Evolutionary conservation across 768 basidiomycete species (phyloP), one percentile per base, ranked within the genome.

Genomic region (Hygrocybe punicea): DNA sequence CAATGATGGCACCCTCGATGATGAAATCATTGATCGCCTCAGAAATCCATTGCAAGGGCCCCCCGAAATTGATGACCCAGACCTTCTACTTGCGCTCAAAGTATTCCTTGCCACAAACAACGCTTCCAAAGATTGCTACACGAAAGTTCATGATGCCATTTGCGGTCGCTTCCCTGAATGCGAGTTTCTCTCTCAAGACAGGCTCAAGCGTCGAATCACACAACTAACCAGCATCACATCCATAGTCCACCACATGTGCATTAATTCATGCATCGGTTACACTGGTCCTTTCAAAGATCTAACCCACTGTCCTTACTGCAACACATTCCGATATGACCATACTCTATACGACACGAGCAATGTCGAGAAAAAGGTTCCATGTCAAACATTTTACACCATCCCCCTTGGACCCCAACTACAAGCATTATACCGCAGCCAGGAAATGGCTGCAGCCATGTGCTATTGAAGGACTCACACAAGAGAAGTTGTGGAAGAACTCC

Each of bases 401-500:
- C 74, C 68, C 1, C 14, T 78, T 46, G 74, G 73, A 16, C 73
- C 73, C 0, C 70, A 73, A 24, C 51, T 76, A 1, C 78, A 78
- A 47, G 71, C 73, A 7, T 58, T 67, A 1, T 66, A 68, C 51
- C 40, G 63, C 0, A 59, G 34, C 53, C 51, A 46, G 3, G 53
- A 58, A 21, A 60, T 62, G 49, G 66, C 73, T 0, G 14, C 35
- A 14, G 44, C 50, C 0, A 68, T 72, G 65, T 10, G 51, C 1
- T 70, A 73, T 51, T 49, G 64, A 1, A 7, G 4, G 4, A 25
- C 14, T 34, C 14, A 33, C n/a, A 55, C 54, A 24, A 17, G 16
- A 1, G 13, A 55, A 16, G 44, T 55, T 17, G 4, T 29, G 8
- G 29, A 29, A 29, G 29, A 29, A 29, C 29, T 29, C 8, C 29